phyloP scores from a whole-genome alignment of 345 rosid genomes.

The Corchorus capsularis region DNA sequence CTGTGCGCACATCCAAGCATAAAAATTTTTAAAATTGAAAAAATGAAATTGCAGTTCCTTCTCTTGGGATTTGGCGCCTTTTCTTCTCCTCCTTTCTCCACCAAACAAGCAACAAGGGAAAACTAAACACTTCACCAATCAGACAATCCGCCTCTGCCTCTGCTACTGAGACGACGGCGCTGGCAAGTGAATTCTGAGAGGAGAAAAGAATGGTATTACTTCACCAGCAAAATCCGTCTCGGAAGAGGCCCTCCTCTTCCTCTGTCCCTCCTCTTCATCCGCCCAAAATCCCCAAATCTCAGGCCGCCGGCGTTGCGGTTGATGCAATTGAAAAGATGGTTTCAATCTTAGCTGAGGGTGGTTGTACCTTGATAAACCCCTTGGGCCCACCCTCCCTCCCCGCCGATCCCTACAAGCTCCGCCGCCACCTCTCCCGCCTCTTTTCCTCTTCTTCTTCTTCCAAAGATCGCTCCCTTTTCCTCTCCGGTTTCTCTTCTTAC shows the following conservation, averaged over 20 bases:
- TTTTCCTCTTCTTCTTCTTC: slow-evolving; percentile 45
- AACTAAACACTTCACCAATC: background rate
- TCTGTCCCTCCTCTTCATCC: slow-evolving; percentile 38
- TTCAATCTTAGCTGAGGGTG: slow-evolving; percentile 67
- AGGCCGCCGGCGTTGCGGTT: slow-evolving; percentile 21
- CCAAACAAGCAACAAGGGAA: background rate
- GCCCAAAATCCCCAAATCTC: slow-evolving; percentile 44
- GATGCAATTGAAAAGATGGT: slow-evolving; percentile 54
- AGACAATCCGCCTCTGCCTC: background rate
- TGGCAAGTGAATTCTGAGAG: background rate
- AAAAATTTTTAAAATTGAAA: background rate
- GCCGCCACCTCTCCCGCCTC: slow-evolving; percentile 54
- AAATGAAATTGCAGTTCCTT: background rate
- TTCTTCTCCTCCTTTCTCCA: background rate
- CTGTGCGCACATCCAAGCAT: background rate
- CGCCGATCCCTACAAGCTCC: slow-evolving; percentile 59
- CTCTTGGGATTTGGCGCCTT: slow-evolving; percentile 17
- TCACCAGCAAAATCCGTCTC: slow-evolving; percentile 47
- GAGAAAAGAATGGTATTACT: slow-evolving; percentile 23
- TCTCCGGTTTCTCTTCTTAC: slow-evolving; percentile 52
- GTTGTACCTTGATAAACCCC: slow-evolving; percentile 65
- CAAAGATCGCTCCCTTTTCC: slow-evolving; percentile 47
- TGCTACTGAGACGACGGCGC: background rate
- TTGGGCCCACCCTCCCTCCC: slow-evolving; percentile 71
- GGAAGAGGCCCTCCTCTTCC: slow-evolving; percentile 46